Conservation (phyloP, 2,329 filamentous ascomycete species). For the Paecilomyces niveus region DNA sequence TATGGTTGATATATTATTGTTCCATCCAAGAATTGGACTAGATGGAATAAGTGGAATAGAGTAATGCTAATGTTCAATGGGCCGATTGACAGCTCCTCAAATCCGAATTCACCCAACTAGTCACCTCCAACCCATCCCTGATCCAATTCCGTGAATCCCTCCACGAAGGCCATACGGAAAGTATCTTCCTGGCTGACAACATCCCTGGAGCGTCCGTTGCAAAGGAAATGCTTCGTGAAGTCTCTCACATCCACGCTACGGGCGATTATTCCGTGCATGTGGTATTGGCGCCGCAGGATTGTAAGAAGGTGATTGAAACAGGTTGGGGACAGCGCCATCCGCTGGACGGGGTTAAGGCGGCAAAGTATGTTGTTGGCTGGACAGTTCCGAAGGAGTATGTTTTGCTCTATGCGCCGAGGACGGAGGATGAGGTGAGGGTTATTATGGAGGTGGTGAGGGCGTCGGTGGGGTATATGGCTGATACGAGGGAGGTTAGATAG, state of each 20-base stretch:
- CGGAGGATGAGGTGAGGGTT: constrained; percentile 21
- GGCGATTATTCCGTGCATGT: constrained; percentile 1
- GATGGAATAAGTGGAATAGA: too few relatives aligned
- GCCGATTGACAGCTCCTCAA: not conserved
- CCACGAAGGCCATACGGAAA: not conserved
- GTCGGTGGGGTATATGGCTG: constrained; percentile 24
- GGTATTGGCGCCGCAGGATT: constrained; percentile 1
- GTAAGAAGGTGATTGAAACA: not conserved
- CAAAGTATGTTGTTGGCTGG: not conserved
- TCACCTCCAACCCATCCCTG: not conserved
- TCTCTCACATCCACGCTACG: not conserved
- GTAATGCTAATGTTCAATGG: too few relatives aligned
- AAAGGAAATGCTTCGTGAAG: not conserved
- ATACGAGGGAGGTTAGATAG: constrained; percentile 11
- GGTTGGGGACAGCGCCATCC: constrained; percentile 1
- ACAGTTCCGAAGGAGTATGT: constrained; percentile 16
- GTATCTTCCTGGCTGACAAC: not conserved
- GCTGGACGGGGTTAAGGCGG: not conserved
- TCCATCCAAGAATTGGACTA: not conserved
- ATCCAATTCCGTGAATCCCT: not conserved
- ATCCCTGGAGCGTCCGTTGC: not conserved
- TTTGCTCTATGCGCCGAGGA: constrained; percentile 28
- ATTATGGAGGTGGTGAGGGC: constrained; percentile 25
- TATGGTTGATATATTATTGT: not conserved
- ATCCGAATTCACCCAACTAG: not conserved